These are phyloP conservation scores for Camptophora hylomeconis DNA, from an alignment of 2,329 filamentous ascomycete species.

Conservation along the genomic window DNA sequence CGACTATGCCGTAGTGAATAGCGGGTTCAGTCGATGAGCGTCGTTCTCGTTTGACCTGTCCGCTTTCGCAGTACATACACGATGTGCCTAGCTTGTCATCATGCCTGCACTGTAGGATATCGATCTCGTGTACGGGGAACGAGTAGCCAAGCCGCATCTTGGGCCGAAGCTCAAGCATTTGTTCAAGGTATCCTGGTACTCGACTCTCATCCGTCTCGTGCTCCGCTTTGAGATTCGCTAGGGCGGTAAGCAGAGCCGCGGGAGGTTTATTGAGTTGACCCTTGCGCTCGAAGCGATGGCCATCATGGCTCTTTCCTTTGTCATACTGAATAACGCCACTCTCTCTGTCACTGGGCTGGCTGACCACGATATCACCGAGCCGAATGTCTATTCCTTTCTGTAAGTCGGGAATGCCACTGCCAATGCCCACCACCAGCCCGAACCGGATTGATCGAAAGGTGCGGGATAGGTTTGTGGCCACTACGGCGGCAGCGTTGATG, in stretches of 20 bases:
- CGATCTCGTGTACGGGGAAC: no score
- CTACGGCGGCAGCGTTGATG: conserved; percentile 14
- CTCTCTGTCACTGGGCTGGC: conserved; percentile 4
- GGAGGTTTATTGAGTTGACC: conserved; percentile 7
- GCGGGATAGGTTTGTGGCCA: conserved; percentile 15
- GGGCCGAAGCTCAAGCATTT: conserved; percentile 2
- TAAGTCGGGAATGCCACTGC: conserved; percentile 19
- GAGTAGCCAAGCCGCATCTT: conserved; percentile 1
- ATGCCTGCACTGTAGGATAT: no score
- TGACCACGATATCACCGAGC: conserved; percentile 11
- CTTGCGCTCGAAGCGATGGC: conserved; percentile 4
- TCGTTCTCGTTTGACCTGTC: background rate
- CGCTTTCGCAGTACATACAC: no score
- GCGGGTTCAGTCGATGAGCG: background rate
- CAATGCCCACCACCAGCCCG: conserved; percentile 21
- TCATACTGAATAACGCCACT: conserved; percentile 10
- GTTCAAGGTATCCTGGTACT: conserved; percentile 1
- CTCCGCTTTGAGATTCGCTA: conserved; percentile 8
- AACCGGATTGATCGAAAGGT: conserved; percentile 18
- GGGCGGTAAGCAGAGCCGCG: conserved; percentile 12
- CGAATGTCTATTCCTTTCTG: conserved; percentile 9
- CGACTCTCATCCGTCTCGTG: conserved; percentile 7
- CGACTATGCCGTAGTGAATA: conserved; percentile 19
- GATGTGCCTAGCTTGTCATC: no score
- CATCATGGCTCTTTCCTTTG: conserved; percentile 2